phyloP scores from a whole-genome alignment of 1,139 yeast genomes.

The Diutina sp. region DNA sequence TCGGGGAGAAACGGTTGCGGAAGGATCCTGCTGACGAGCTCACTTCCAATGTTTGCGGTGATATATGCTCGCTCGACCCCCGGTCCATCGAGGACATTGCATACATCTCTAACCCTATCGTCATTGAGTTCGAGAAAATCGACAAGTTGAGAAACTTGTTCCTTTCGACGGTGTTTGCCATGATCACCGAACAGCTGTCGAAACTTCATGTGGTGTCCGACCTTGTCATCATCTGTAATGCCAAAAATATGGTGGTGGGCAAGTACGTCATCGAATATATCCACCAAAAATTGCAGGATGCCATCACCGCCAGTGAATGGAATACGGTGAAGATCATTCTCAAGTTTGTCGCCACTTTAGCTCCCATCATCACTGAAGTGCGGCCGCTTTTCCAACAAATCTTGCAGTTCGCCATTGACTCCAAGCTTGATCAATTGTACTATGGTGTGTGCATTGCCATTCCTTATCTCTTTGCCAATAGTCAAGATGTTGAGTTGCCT shows the following conservation, averaged over 20 bases:
- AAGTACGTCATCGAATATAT: slow-evolving; percentile 58
- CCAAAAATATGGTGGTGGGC: slow-evolving; percentile 57
- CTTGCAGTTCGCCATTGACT: slow-evolving; percentile 42
- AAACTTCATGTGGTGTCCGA: slow-evolving; percentile 63
- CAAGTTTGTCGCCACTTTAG: slow-evolving; percentile 55
- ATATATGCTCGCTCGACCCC: background rate
- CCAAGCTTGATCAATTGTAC: slow-evolving; percentile 59
- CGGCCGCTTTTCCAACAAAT: slow-evolving; percentile 40
- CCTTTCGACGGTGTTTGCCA: slow-evolving; percentile 53
- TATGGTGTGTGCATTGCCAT: slow-evolving; percentile 51
- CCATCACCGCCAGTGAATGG: slow-evolving; percentile 55
- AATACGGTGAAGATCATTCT: slow-evolving; percentile 57
- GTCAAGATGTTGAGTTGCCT: slow-evolving; percentile 5
- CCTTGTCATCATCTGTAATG: slow-evolving; percentile 57
- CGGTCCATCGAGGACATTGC: slow-evolving; percentile 33
- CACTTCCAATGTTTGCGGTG: slow-evolving; percentile 1
- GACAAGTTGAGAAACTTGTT: slow-evolving; percentile 49
- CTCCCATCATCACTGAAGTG: slow-evolving; percentile 49
- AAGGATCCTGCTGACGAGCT: background rate
- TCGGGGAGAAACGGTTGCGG: background rate
- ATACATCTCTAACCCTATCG: slow-evolving; percentile 52
- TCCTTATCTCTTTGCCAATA: slow-evolving; percentile 54
- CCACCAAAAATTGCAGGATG: slow-evolving; percentile 46
- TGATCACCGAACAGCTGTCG: slow-evolving; percentile 81
- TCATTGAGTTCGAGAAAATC: slow-evolving; percentile 56